phyloP scores from a whole-genome alignment of 805 yeast species.

The Tetrapisispora fleetii region DNA sequence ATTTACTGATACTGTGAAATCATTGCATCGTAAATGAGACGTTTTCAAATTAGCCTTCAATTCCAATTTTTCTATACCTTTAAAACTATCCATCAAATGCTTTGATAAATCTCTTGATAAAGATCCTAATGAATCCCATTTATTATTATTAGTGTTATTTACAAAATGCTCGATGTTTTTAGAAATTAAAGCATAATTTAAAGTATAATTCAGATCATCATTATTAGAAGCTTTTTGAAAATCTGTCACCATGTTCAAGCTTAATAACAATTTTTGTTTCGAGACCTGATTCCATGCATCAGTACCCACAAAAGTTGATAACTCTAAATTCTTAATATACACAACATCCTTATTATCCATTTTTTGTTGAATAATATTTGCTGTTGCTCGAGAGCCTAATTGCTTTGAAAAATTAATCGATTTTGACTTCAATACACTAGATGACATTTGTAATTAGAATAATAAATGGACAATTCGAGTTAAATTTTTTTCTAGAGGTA shows the following conservation, averaged over 20 bases:
- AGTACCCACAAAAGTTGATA: slow-evolving; percentile 55
- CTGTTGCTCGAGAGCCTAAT: not conserved
- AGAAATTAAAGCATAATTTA: slow-evolving; percentile 81
- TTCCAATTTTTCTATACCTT: slow-evolving; percentile 14
- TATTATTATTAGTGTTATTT: slow-evolving; percentile 22
- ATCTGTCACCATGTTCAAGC: slow-evolving; percentile 53
- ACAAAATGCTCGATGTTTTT: slow-evolving; percentile 50
- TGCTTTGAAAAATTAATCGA: not conserved
- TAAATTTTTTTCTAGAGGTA: too few species aligned
- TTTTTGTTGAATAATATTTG: not conserved
- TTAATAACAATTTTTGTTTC: slow-evolving; percentile 55
- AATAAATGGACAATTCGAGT: not conserved
- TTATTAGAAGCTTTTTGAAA: slow-evolving; percentile 64
- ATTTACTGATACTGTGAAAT: slow-evolving; percentile 14
- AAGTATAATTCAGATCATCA: slow-evolving; percentile 73
- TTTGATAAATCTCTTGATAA: slow-evolving; percentile 40
- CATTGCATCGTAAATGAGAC: slow-evolving; percentile 26
- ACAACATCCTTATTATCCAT: slow-evolving; percentile 18
- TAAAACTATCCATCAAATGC: slow-evolving; percentile 32
- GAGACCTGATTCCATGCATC: slow-evolving; percentile 66
- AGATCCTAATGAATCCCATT: slow-evolving; percentile 28
- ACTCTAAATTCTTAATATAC: slow-evolving; percentile 45
- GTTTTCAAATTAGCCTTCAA: slow-evolving; percentile 15
- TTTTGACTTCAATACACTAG: not conserved
- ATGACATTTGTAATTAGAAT: not conserved